Evolutionary conservation across 139 green algal genomes (phyloP).

Genomic region (Pleodorina starrii): DNA sequence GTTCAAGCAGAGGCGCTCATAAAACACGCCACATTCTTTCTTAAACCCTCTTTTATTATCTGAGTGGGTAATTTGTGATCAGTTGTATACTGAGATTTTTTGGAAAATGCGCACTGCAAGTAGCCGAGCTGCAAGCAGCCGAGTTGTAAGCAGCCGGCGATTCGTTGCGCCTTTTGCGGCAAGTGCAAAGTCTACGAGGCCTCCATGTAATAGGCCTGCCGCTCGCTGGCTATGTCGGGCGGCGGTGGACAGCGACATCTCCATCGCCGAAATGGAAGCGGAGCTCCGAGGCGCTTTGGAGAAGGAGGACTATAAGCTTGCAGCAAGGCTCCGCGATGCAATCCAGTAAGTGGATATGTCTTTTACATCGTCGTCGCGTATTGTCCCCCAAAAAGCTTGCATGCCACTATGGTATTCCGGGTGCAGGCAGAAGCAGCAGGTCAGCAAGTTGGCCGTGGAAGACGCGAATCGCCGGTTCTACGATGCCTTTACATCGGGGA

Average conservation of each 20-base stretch:
- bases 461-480: conserved; percentile 91
- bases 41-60: too few species aligned
- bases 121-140: not conserved
- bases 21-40: too few species aligned
- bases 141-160: not conserved
- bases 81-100: too few species aligned
- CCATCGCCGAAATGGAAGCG: conserved; percentile 19
- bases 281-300: not conserved
- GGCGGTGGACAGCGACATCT: not conserved
- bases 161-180: not conserved
- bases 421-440: conserved; percentile 62
- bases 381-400: not conserved
- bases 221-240: not conserved
- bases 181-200: too few species aligned
- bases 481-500: conserved; percentile 77
- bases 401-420: not conserved
- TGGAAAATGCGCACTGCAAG: too few species aligned
- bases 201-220: not conserved
- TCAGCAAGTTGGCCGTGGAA: conserved; percentile 78
- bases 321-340: conserved; percentile 57
- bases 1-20: too few species aligned
- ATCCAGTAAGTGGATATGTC: conserved; percentile 51
- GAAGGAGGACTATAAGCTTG: conserved; percentile 60
- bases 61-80: too few species aligned
- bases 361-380: not conserved